These are phyloP conservation scores for Heterobasidion occidentale DNA, from an alignment of 1,284 basidiomycete genomes.

Conservation along the genomic window DNA sequence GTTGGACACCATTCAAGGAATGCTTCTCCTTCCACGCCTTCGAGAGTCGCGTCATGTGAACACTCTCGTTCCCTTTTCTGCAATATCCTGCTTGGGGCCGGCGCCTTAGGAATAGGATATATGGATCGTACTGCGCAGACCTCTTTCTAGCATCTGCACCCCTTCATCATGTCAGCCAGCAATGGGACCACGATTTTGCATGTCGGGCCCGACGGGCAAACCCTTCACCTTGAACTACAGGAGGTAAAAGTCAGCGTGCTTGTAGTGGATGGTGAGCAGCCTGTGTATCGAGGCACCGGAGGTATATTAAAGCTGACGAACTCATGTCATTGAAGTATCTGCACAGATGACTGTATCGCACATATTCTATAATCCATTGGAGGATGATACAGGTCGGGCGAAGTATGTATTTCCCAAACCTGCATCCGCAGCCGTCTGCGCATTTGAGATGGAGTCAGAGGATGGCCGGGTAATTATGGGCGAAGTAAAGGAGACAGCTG, in stretches of 20 bases:
- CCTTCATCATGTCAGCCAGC: no score
- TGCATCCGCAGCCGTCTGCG: constrained; percentile 40
- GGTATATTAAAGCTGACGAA: neutral
- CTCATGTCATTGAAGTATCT: constrained; percentile 28
- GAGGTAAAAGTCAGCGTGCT: constrained; percentile 31
- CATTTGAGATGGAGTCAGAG: constrained; percentile 35
- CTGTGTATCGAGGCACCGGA: neutral
- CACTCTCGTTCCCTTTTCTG: no score
- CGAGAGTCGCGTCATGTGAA: no score
- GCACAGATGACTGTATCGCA: constrained; percentile 44
- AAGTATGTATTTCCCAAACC: constrained; percentile 58
- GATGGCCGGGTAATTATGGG: constrained; percentile 33
- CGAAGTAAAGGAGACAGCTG: constrained; percentile 37
- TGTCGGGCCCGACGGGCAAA: neutral
- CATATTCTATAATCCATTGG: constrained; percentile 32
- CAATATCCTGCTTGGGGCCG: no score
- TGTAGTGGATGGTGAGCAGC: constrained; percentile 37
- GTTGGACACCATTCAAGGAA: no score
- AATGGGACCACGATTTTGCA: no score
- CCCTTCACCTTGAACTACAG: constrained; percentile 32
- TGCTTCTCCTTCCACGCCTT: no score
- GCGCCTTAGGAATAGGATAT: no score
- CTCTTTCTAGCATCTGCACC: no score
- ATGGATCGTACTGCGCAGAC: no score
- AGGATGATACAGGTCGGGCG: constrained; percentile 27